Conservation (phyloP, 768 basidiomycete genomes). For the Suillus paluster region DNA sequence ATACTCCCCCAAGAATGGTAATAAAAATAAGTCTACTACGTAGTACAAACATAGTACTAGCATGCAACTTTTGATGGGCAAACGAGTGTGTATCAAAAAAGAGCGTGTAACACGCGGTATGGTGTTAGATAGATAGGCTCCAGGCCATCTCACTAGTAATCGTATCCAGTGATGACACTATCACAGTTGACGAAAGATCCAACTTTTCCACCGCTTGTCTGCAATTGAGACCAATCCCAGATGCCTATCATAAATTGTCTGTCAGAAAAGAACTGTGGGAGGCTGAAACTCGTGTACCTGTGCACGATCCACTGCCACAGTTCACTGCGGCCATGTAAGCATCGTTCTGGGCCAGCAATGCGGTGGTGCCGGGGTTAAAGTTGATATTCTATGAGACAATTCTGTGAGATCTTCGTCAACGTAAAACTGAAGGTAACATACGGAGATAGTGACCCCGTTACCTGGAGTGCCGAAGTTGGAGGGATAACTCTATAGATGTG, state of each 20-base stretch:
- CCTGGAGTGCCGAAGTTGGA: conserved; percentile 55
- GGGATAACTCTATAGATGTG: conserved; percentile 55
- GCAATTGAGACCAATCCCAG: conserved; percentile 57
- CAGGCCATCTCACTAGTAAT: conserved; percentile 18
- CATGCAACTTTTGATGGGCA: not conserved
- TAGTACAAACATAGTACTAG: too few species aligned
- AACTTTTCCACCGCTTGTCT: conserved; percentile 46
- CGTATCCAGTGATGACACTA: conserved; percentile 39
- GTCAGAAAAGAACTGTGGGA: conserved; percentile 1
- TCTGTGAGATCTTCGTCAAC: not conserved
- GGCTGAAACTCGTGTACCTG: conserved; percentile 36
- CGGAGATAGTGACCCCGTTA: conserved; percentile 60
- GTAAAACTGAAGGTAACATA: conserved; percentile 24
- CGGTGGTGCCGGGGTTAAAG: conserved; percentile 47
- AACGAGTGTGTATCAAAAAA: not conserved
- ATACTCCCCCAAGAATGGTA: not conserved
- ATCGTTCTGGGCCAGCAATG: conserved; percentile 44
- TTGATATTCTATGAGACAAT: conserved; percentile 45
- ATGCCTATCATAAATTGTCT: conserved; percentile 36
- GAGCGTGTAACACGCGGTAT: not conserved
- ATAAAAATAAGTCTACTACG: too few species aligned
- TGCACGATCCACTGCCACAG: conserved; percentile 57
- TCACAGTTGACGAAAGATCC: conserved; percentile 39
- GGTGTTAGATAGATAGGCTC: not conserved
- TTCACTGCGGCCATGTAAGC: conserved; percentile 57